Conservation (phyloP, 225 moss, liverwort and hornwort species). For the Bryum argenteum region DNA sequence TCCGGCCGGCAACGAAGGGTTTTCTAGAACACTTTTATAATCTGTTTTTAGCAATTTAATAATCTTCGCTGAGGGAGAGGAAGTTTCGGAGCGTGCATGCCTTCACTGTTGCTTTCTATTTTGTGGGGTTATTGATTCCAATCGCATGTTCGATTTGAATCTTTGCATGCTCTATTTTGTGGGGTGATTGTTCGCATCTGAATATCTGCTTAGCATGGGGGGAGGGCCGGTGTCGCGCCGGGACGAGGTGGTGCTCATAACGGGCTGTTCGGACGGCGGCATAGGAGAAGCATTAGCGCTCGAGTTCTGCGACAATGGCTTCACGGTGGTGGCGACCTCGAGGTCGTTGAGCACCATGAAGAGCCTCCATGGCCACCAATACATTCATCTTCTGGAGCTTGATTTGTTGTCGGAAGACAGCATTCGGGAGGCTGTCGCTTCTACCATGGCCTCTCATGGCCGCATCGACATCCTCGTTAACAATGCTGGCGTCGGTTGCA, state of each 20-base stretch:
- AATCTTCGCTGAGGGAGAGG: no score
- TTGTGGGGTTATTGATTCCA: no score
- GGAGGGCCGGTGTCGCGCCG: constrained; percentile 47
- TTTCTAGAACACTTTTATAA: no score
- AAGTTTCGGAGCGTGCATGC: no score
- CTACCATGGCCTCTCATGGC: constrained; percentile 52
- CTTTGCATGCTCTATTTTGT: no score
- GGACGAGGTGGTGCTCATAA: constrained; percentile 73
- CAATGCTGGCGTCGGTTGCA: constrained; percentile 71
- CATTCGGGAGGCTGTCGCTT: constrained; percentile 48
- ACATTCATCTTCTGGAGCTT: constrained; percentile 53
- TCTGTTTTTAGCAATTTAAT: no score
- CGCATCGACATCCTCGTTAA: constrained; percentile 80
- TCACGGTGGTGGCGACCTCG: constrained; percentile 69
- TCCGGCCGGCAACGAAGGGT: no score
- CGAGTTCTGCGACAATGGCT: constrained; percentile 54
- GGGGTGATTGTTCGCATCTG: no score
- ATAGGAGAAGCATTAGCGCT: constrained; percentile 69
- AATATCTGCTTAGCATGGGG: constrained; percentile 36
- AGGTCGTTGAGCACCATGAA: constrained; percentile 62
- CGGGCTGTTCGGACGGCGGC: constrained; percentile 79
- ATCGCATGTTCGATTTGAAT: no score
- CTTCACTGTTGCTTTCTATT: no score
- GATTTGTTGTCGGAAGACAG: constrained; percentile 58
- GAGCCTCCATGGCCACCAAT: constrained; percentile 32